Percentiles rank a stretch among this genome's conserved stretches.
Evolutionary conservation across 2,329 filamentous ascomycete genomes (phyloP).

Genomic region (Curvularia verruculosa): DNA sequence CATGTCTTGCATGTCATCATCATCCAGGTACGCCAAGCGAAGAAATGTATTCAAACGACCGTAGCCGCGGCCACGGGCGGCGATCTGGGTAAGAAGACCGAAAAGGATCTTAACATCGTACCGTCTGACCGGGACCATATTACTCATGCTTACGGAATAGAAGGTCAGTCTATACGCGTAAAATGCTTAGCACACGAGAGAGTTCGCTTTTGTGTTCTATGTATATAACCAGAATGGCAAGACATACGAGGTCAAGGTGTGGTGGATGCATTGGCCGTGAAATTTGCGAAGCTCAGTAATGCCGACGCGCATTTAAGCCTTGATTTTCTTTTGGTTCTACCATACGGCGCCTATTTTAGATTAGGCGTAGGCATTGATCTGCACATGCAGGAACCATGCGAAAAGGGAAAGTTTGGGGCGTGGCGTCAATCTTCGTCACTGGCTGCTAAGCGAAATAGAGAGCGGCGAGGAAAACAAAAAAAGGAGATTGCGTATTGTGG

Average conservation of each 20-base stretch:
- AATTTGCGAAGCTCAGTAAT: neutral
- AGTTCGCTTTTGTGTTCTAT: neutral
- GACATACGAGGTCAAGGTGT: neutral
- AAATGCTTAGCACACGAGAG: neutral
- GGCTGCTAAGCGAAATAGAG: constrained; percentile 26
- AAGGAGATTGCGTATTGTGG: constrained; percentile 21
- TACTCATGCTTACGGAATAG: neutral
- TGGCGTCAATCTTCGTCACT: constrained; percentile 16
- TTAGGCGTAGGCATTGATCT: constrained; percentile 5
- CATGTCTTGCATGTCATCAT: neutral
- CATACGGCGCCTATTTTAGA: neutral
- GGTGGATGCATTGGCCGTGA: neutral
- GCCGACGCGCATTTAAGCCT: neutral
- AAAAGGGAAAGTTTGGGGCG: constrained; percentile 14
- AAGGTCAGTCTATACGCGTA: neutral
- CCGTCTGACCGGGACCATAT: neutral
- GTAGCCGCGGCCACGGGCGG: neutral
- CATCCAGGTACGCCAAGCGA: neutral
- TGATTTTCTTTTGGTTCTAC: neutral
- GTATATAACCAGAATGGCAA: neutral
- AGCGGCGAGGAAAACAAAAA: constrained; percentile 18
- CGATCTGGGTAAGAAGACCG: neutral
- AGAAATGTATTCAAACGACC: neutral
- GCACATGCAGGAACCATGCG: constrained; percentile 11
- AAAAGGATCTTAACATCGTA: neutral